Base-by-base conservation (phyloP, 2,329 filamentous ascomycete genomes). In the Aaosphaeria arxii region DNA sequence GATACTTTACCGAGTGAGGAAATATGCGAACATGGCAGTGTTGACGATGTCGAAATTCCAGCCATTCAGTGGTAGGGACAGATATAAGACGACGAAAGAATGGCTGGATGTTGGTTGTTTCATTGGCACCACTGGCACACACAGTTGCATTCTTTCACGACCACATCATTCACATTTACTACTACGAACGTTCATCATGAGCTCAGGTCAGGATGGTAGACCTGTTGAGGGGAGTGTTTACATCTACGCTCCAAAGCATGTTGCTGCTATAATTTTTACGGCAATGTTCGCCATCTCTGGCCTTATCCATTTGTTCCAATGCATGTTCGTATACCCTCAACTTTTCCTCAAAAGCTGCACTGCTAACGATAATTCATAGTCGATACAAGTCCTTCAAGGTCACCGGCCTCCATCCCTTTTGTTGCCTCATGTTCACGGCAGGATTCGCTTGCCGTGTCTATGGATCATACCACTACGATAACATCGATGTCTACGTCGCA, bases 371-470 rank as follows among this genome's bases (percentile, higher is more conserved):
- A 36, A 36, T 36, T 43, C 11, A 30, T 40, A 48, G 38, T 77
- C 74, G 66, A 32, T 82, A 81, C 57, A 78, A 77, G 51, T 77
- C 73, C 47, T 83, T 77, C 73, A 75, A 71, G 40, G 62, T 83
- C 9, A 81, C 77, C 0, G 70, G 72, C 0, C 63, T 84, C 3
- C 77, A 82, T 36, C 72, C 78, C 2, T 71, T 80, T 55, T 80
- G 77, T 46, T 74, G 74, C 11, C 55, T 79, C 0, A 56, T 84
- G 30, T 83, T 83, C 57, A 72, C 75, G 0, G 72, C 66, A 1
- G 82, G 82, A 6, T 85, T 83, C 57, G 71, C 76, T 7, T 57
- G 80, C 32, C 73, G 82, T 7, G 74, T 73, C 57, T 76, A 77
- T 42, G 78, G 76, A 1, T 72, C 79, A 2, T 77, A 70, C 54